These are phyloP conservation scores for Mycena vulgaris DNA, from an alignment of 768 basidiomycete species.

Conservation along the genomic window DNA sequence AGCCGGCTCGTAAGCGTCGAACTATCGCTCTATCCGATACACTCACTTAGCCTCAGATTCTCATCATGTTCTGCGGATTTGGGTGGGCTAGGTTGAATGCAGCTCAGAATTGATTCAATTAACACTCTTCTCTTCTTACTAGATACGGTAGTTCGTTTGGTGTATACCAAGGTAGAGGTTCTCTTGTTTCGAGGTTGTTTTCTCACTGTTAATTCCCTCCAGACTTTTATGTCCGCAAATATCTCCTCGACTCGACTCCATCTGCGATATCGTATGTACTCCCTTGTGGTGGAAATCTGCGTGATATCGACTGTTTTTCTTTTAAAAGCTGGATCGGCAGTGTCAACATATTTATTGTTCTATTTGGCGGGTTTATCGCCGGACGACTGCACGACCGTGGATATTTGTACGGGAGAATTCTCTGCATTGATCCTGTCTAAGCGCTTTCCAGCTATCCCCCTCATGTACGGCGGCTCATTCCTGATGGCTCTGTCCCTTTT, in stretches of 20 bases:
- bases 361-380: constrained; percentile 60
- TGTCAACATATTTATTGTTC: constrained; percentile 61
- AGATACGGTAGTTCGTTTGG: constrained; percentile 57
- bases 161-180: constrained; percentile 50
- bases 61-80: constrained; percentile 59
- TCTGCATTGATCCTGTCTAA: background rate
- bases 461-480: constrained; percentile 61
- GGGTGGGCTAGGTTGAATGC: constrained; percentile 46
- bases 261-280: constrained; percentile 54
- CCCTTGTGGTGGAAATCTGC: background rate
- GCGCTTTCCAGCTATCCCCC: constrained; percentile 54
- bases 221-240: constrained; percentile 60
- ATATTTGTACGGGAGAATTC: constrained; percentile 57
- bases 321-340: constrained; percentile 61
- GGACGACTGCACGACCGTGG: constrained; percentile 69
- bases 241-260: constrained; percentile 52
- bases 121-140: constrained; percentile 42
- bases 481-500: constrained; percentile 64
- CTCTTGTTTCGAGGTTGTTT: background rate
- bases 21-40: background rate
- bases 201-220: constrained; percentile 38
- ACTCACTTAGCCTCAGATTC: constrained; percentile 44
- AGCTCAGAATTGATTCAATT: constrained; percentile 36
- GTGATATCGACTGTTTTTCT: background rate
- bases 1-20: constrained; percentile 32